Evolutionary conservation across 2,329 filamentous ascomycete genomes (phyloP), one percentile per base, ranked within the genome.

Genomic region (Aspergillus ibericus): DNA sequence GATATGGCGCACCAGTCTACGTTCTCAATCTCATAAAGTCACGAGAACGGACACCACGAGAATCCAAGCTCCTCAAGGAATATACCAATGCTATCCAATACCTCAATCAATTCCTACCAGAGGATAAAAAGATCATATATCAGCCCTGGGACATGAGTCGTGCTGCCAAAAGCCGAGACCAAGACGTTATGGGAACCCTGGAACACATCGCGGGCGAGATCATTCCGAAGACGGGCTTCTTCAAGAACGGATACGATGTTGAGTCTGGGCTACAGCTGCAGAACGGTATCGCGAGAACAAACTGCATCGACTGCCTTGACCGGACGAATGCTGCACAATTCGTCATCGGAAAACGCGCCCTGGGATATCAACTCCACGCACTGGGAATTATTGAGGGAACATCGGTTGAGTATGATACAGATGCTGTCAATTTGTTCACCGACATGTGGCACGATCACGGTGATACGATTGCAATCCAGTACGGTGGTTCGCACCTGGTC

Each of bases 401-500:
- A 1, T 86, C 84, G 1, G 85, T 99, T 53, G 89, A 93, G 59
- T 99, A 96, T 70, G 95, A 99, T 68, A 96, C 92, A 0, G 95
- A 99, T 76, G 92, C 92, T 2, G 90, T 97, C 58, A 96, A 98
- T 67, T 84, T 97, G 9, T 97, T 99, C 68, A 98, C 95, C 1
- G 91, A 96, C 69, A 98, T 99, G 93, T 96, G 93, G 78, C 93
- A 98, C 73, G 92, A 96, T 66, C 95, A 99, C 71, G 95, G 95
- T 58, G 95, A 99, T 74, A 97, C 93, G 4, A 98, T 99, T 69
- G 95, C 95, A 1, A 90, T 98, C 55, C 95, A 99, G 73, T 99
- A 99, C 68, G 95, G 95, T 57, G 95, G 95, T 9, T 98, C 93
- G 2, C 95, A 99, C 75, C 84, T 99, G 0, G 95, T 99, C 68